Evolutionary conservation across 495 filamentous ascomycete species (phyloP), one percentile per base, ranked within the genome.

Genomic region (Penicillium samsonianum): DNA sequence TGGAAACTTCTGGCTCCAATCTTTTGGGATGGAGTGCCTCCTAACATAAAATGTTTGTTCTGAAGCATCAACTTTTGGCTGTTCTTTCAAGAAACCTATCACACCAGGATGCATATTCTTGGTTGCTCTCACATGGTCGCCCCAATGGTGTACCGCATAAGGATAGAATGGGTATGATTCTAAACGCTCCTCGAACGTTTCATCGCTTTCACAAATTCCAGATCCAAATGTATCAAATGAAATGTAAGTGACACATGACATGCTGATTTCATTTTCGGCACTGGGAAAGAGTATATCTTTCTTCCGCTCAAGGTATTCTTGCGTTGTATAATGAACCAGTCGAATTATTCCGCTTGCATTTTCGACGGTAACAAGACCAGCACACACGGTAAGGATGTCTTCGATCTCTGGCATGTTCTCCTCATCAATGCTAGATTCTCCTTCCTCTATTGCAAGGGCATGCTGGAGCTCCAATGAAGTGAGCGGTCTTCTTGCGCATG

Each of bases 251-350:
- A 44, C 4, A 28, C 38, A 53, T 6, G 44, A 2, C 5, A 6
- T 33, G 3, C 25, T 43, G 2, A 44, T 31, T 12, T 43, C 25
- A 2, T 4, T 20, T 26, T 53, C 38, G 1, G 38, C 17, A 5
- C 3, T 31, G 0, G 3, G 4, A 31, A 53, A 43, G n/a, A 26
- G 20, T 1, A 1, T 3, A 28, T 6, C 2, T 0, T 33, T 26
- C 12, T 40, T 53, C 23, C 37, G 35, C 50, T 52, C 50, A 17
- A 52, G 23, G 14, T 66, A 86, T 40, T 78, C 73, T 54, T 83
- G 74, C 0, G 80, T 68, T 3, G 83, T 84, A 55, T 80, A 82
- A 63, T 85, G 84, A 10, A 83, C 76, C 10, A 86, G 67, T 16
- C 79, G 78, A 42, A 84, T 67, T 30, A 78, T 69, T 10, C 62